Percentiles rank a stretch among this genome's conserved stretches.
Conservation (phyloP, 2,329 filamentous ascomycete species). For the Hymenoscyphus infarciens region DNA sequence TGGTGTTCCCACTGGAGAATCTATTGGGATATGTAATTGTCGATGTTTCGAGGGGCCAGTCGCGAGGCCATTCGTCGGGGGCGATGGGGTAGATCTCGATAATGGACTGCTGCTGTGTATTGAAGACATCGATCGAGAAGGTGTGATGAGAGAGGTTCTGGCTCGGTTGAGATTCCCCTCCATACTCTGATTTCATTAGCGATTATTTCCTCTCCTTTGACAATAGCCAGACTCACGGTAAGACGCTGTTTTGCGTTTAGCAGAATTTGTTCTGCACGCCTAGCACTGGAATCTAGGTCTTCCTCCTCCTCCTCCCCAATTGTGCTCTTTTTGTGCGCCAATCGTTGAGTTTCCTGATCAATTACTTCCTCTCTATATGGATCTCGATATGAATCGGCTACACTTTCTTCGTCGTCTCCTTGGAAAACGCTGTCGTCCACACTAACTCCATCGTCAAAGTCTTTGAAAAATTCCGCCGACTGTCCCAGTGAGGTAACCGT, state of each 20-base stretch:
- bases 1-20: slow-evolving; percentile 36
- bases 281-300: slow-evolving; percentile 66
- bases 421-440: slow-evolving; percentile 64
- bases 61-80: slow-evolving; percentile 24
- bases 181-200: slow-evolving; percentile 65
- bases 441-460: slow-evolving; percentile 60
- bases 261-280: slow-evolving; percentile 82
- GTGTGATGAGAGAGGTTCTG: slow-evolving; percentile 59
- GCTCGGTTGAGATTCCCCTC: slow-evolving; percentile 84
- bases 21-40: slow-evolving; percentile 22
- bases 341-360: slow-evolving; percentile 28
- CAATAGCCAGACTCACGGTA: slow-evolving; percentile 58
- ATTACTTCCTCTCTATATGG: slow-evolving; percentile 34
- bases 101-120: slow-evolving; percentile 39
- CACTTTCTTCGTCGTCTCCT: slow-evolving; percentile 64
- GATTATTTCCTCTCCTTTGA: neutral
- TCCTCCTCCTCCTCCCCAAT: slow-evolving; percentile 51
- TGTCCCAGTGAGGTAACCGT: slow-evolving; percentile 53
- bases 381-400: slow-evolving; percentile 40
- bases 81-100: slow-evolving; percentile 34
- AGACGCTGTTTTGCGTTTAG: slow-evolving; percentile 88
- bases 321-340: slow-evolving; percentile 28
- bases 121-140: slow-evolving; percentile 46
- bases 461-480: slow-evolving; percentile 48
- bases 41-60: slow-evolving; percentile 26